Conservation (phyloP, 2,329 filamentous ascomycete genomes). For the Epichloe sibirici region DNA sequence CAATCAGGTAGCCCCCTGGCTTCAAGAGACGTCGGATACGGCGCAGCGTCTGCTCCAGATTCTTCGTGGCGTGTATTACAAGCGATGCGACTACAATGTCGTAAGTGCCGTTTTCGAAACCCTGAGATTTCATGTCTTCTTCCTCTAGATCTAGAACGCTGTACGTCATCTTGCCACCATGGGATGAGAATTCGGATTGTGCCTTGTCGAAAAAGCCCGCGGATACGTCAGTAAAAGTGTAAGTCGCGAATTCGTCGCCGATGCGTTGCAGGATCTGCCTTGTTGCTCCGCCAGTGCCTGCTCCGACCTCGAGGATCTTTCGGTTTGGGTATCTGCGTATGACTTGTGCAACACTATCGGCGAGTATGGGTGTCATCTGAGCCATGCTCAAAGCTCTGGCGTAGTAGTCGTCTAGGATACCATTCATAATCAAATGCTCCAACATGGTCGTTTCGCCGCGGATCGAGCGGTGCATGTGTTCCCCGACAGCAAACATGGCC, state of each 20-base stretch:
- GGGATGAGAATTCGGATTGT: constrained; percentile 15
- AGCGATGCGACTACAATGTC: constrained; percentile 27
- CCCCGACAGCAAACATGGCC: constrained; percentile 17
- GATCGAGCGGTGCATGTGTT: constrained; percentile 22
- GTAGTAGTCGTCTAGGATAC: constrained; percentile 15
- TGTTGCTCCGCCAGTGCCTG: constrained; percentile 31
- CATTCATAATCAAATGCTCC: constrained; percentile 23
- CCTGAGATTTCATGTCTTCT: constrained; percentile 17
- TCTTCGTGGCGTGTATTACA: constrained; percentile 25
- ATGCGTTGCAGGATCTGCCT: constrained; percentile 20
- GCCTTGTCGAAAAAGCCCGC: constrained; percentile 27
- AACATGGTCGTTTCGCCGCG: constrained; percentile 22
- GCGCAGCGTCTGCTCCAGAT: constrained; percentile 12
- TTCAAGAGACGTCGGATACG: constrained; percentile 5
- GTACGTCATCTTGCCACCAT: constrained; percentile 9
- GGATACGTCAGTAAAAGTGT: constrained; percentile 34
- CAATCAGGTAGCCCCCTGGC: constrained; percentile 5
- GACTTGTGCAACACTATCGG: neutral
- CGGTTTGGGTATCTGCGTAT: neutral
- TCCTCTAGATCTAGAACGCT: constrained; percentile 14
- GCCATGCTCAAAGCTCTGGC: neutral
- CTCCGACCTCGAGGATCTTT: constrained; percentile 23
- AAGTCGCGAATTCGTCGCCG: constrained; percentile 18
- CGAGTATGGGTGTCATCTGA: neutral
- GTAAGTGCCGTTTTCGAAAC: constrained; percentile 17